Evolutionary conservation across 73 alveolate genomes (phyloP), one percentile per base, ranked within the genome.

Genomic region (Paramecium tetraurelia): DNA sequence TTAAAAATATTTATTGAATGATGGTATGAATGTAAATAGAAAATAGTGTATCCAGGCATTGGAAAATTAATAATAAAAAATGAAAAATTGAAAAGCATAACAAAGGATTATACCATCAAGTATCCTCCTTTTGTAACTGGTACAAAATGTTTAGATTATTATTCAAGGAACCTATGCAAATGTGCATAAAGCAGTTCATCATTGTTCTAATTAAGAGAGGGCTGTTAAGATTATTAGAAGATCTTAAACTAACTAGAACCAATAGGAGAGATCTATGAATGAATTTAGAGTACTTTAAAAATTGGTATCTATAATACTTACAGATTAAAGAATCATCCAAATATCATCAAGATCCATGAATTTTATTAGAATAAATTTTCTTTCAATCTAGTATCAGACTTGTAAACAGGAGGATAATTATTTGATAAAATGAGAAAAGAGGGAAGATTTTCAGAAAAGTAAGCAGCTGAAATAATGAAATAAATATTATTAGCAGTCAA

Each of bases 331-430:
- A 97, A 96, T 85, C 99, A 96, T 77, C 99, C 99, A 11, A 96
- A 96, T 68, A 96, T 96, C 68, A 96, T 96, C 89, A 96, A 96
- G 85, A 96, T 96, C 89, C 95, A 86, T 92, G 99, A 95, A 87
- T 95, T 94, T 93, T 96, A 94, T 86, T 95, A 96, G 75, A 97
- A 93, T 89, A 98, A 96, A 92, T 94, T 94, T 83, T 68, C 96
- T 24, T 95, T 95, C 85, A 95, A 89, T 94, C 94, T 96, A 43
- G 96, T 96, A 14, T 94, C 98, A 58, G 99, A 96, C 86, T 44
- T 95, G 21, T 96, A 98, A 92, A 93, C 95, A 63, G 99, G 98
- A 35, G 99, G 99, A 27, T 98, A 96, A 86, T 94, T 96, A 68
- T 96, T 94, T 86, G 97, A 97, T 69, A 98, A 97, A 27, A 97